Percentiles rank a stretch among this genome's conserved stretches.
Evolutionary conservation across 192 early-diverging fungal genomes (phyloP).

Genomic region (Neocallimastix lanati): DNA sequence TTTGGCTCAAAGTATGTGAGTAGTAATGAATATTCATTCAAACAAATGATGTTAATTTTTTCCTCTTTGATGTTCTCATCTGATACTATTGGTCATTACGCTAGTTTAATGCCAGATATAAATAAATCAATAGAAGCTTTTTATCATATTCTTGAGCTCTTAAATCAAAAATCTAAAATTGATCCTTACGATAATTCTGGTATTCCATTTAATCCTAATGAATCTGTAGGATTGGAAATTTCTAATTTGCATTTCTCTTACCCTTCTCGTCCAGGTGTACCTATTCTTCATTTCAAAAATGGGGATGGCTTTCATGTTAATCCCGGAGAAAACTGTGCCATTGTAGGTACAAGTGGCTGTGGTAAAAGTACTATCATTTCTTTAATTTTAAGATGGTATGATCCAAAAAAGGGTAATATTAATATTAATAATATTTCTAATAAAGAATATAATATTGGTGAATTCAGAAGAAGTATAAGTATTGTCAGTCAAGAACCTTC

Average conservation of each 20-base stretch:
- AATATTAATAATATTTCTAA: conserved; percentile 39
- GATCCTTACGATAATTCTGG: conserved; percentile 26
- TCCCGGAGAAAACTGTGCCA: conserved; percentile 11
- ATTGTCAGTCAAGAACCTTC: conserved; percentile 89
- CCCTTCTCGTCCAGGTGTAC: conserved; percentile 37
- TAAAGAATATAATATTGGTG: conserved; percentile 35
- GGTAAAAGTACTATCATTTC: conserved; percentile 48
- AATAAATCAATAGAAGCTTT: conserved; percentile 67
- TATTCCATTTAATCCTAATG: conserved; percentile 7
- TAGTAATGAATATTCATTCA: conserved; percentile 2
- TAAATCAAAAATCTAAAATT: conserved; percentile 55
- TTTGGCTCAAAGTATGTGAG: conserved; percentile 29
- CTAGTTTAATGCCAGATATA: conserved; percentile 49
- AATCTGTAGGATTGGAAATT: conserved; percentile 7
- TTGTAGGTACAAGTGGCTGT: conserved; percentile 38
- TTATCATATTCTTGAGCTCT: conserved; percentile 41
- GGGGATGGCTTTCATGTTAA: conserved; percentile 55
- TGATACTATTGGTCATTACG: conserved; percentile 37
- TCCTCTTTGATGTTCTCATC: conserved; percentile 33
- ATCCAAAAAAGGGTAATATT: conserved; percentile 36
- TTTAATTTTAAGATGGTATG: conserved; percentile 27
- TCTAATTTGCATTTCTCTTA: conserved; percentile 33
- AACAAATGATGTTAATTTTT: conserved; percentile 21
- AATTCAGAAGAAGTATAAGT: conserved; percentile 53
- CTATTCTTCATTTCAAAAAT: conserved; percentile 13